A percentile compares a stretch with the other conserved stretches of the same genome.
Conservation (phyloP, 148 eudicot species). For the Rhododendron molle region DNA sequence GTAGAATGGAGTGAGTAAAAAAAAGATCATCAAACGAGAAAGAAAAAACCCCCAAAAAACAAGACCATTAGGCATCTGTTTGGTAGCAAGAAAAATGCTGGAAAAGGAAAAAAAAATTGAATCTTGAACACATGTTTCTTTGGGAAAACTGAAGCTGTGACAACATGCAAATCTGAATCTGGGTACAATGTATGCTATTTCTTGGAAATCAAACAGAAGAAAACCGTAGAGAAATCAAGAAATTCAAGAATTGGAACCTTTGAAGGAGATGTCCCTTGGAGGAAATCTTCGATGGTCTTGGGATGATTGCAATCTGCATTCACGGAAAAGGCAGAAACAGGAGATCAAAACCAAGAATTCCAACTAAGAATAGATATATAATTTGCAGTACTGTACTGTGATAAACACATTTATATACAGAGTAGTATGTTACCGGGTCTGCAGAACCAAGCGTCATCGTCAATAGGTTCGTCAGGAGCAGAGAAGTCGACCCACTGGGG, state of each 20-base stretch:
- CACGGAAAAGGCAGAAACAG: neutral
- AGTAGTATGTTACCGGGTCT: constrained; percentile 38
- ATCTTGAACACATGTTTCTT: neutral
- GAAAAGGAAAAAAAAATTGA: neutral
- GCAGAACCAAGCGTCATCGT: constrained; percentile 79
- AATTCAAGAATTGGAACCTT: constrained; percentile 39
- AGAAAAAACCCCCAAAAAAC: too few species aligned
- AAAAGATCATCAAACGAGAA: too few species aligned
- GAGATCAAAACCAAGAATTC: neutral
- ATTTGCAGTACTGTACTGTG: neutral
- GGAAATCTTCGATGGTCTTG: constrained; percentile 67
- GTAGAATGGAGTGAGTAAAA: too few species aligned
- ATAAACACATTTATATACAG: neutral
- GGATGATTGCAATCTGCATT: constrained; percentile 82
- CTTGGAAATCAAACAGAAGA: constrained; percentile 4
- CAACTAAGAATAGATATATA: neutral
- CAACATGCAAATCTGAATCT: neutral
- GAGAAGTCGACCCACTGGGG: constrained; percentile 83
- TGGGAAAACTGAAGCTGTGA: neutral
- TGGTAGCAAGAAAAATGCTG: neutral
- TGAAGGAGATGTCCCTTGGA: constrained; percentile 38
- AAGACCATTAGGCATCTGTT: neutral
- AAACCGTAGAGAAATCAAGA: constrained; percentile 6
- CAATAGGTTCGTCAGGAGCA: constrained; percentile 30
- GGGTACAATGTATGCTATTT: neutral